phyloP scores from a whole-genome alignment of 192 early-diverging fungal genomes.

The Coemansia sp. region DNA sequence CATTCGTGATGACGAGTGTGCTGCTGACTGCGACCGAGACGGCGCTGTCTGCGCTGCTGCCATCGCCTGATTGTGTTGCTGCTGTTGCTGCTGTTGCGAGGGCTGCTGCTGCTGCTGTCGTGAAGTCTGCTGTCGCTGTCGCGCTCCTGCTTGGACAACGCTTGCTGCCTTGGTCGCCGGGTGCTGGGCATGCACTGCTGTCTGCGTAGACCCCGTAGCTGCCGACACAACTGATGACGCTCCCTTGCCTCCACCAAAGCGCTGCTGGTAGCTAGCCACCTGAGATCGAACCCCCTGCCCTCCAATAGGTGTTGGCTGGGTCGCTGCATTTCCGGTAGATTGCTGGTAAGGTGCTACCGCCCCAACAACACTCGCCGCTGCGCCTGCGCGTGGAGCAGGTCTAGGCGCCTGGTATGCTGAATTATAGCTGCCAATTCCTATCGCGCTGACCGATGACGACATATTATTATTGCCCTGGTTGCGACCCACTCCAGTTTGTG shows the following conservation, averaged over 20 bases:
- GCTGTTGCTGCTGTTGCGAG: conserved; percentile 18
- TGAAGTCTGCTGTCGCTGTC: conserved; percentile 4
- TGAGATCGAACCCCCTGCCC: conserved; percentile 37
- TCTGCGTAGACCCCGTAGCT: conserved; percentile 28
- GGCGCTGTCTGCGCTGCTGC: not conserved
- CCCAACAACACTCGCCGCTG: conserved; percentile 43
- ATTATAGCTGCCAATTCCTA: conserved; percentile 48
- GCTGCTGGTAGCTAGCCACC: conserved; percentile 48
- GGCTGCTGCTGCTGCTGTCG: not conserved
- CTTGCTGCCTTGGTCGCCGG: conserved; percentile 8
- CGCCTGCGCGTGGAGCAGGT: conserved; percentile 29
- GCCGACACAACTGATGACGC: conserved; percentile 49
- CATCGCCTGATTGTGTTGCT: conserved; percentile 5
- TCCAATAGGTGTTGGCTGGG: not conserved
- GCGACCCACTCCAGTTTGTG: conserved; percentile 21
- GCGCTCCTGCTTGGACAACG: conserved; percentile 3
- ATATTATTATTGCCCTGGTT: conserved; percentile 12
- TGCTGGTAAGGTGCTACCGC: conserved; percentile 23
- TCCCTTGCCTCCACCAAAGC: conserved; percentile 34
- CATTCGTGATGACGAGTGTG: conserved; percentile 20
- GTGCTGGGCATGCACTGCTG: conserved; percentile 19
- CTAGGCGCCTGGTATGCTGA: conserved; percentile 22
- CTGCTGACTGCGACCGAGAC: conserved; percentile 24
- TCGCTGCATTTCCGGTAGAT: conserved; percentile 9
- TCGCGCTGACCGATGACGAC: conserved; percentile 48